Conservation (phyloP, 2,329 filamentous ascomycete species). For the Xylaria digitata region DNA sequence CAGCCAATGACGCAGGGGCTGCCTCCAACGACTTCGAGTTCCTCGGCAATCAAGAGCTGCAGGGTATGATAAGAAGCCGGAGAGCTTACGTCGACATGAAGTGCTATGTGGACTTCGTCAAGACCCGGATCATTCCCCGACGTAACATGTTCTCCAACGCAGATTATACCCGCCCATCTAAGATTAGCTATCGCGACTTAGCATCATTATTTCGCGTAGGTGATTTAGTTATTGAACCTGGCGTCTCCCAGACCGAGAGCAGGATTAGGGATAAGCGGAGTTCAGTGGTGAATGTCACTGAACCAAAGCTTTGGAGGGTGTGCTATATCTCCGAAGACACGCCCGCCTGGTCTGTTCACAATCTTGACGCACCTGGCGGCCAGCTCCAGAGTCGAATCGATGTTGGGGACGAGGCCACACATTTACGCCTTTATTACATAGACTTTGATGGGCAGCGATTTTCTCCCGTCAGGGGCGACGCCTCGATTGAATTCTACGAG, state of each 20-base stretch:
- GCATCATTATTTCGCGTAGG: slow-evolving; percentile 35
- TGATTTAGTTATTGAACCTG: slow-evolving; percentile 37
- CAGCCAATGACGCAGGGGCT: slow-evolving; percentile 5
- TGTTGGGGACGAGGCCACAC: slow-evolving; percentile 31
- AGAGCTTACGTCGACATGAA: slow-evolving; percentile 39
- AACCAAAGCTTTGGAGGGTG: slow-evolving; percentile 38
- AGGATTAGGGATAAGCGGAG: slow-evolving; percentile 32
- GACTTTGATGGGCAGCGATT: slow-evolving; percentile 38
- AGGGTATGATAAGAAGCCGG: slow-evolving; percentile 36
- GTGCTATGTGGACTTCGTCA: slow-evolving; percentile 38
- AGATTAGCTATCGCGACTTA: slow-evolving; percentile 35
- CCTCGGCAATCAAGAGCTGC: slow-evolving; percentile 32
- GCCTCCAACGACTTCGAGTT: slow-evolving; percentile 28
- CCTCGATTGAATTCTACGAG: slow-evolving; percentile 34
- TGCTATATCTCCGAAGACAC: slow-evolving; percentile 39
- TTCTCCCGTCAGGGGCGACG: slow-evolving; percentile 35
- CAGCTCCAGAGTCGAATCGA: slow-evolving; percentile 31
- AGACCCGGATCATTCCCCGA: slow-evolving; percentile 33
- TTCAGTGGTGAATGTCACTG: slow-evolving; percentile 24
- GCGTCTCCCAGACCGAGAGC: slow-evolving; percentile 28
- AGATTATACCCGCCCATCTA: slow-evolving; percentile 26
- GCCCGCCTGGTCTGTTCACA: slow-evolving; percentile 34
- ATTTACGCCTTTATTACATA: slow-evolving; percentile 37
- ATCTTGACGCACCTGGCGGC: slow-evolving; percentile 29
- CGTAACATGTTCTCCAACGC: slow-evolving; percentile 34